Base-by-base conservation (phyloP, 2,329 filamentous ascomycete genomes). In the Ophiostoma quercus region DNA sequence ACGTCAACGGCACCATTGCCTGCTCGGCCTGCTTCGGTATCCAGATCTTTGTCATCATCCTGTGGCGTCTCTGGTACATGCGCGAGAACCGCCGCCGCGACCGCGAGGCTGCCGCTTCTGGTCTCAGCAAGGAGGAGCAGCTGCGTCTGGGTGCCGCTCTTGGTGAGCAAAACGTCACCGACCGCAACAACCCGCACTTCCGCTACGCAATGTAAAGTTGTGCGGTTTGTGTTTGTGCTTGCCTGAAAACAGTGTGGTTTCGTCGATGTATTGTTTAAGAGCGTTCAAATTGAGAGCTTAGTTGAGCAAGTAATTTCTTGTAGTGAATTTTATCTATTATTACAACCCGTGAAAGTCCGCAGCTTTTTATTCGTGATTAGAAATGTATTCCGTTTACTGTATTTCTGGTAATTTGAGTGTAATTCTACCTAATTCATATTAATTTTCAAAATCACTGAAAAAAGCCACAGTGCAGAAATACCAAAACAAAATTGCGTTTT, bases 91-190 rank as follows among this genome's bases (percentile, higher is more conserved):
- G 51, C 11, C 51, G n/a, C 51, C 51, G 51, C 9, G 51, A 25
- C n/a, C 51, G 51, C 9, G 51, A 57, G n/a, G 51, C 51, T 25
- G 51, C 51, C 12, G 51, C n/a, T 22, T 11, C n/a, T 25, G 51
- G 51, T 12, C n/a, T 57, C n/a, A 57, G 51, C 51, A 57, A 60
- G 54, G 54, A 60, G 54, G 54, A 60, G 54, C 54, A 32, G 12
- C 25, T 60, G 54, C 25, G 25, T 16, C 25, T 32, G 25, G 54
- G 54, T 32, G 12, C 25, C 8, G 54, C 54, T 6, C 54, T 60
- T 16, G 25, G 54, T 19, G 51, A 60, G 25, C 54, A 60, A n/a
- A 32, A 32, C 12, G 22, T 60, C 25, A 60, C 54, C 1, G 54
- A 60, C 25, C 25, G 54, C 11, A 57, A 57, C 7, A 57, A 57